A percentile compares a stretch with the other conserved stretches of the same genome.
Conservation (phyloP, 306 rosid species). For the Sphenostylis stenocarpa region DNA sequence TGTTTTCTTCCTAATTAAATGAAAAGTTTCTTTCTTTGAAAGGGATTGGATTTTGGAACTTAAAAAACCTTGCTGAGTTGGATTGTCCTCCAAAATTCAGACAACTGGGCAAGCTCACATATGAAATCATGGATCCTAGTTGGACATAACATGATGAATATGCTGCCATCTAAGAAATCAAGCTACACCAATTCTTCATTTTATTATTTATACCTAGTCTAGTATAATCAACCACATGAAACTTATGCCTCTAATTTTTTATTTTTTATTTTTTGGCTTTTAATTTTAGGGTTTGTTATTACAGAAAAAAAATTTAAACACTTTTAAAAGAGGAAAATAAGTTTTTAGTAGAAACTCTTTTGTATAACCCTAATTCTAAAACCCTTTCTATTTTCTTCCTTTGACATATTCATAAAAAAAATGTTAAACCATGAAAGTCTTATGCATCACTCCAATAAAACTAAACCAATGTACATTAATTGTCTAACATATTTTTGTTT, state of each 20-base stretch:
- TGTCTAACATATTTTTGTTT: too few species aligned
- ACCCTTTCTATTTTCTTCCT: too few species aligned
- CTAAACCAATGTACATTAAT: too few species aligned
- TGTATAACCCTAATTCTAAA: background rate
- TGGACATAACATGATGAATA: background rate
- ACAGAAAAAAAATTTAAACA: too few species aligned
- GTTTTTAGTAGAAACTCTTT: too few species aligned
- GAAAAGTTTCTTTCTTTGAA: background rate
- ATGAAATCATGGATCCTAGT: conserved; percentile 9
- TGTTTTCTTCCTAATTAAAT: background rate
- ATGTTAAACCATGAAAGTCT: too few species aligned
- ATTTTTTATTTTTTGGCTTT: background rate
- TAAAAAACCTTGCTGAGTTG: conserved; percentile 35
- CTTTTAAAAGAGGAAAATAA: too few species aligned
- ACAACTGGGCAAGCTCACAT: conserved; percentile 39
- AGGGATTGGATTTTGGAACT: conserved; percentile 28
- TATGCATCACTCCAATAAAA: too few species aligned
- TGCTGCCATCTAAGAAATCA: conserved; percentile 1
- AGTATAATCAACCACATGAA: background rate
- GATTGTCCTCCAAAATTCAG: conserved; percentile 61
- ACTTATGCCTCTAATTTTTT: too few species aligned
- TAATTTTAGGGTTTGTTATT: too few species aligned
- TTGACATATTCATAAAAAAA: background rate
- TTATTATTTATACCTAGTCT: background rate
- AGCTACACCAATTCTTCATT: background rate